Evolutionary conservation across 2,329 filamentous ascomycete species (phyloP).

Genomic region (Cladosporium phlei): DNA sequence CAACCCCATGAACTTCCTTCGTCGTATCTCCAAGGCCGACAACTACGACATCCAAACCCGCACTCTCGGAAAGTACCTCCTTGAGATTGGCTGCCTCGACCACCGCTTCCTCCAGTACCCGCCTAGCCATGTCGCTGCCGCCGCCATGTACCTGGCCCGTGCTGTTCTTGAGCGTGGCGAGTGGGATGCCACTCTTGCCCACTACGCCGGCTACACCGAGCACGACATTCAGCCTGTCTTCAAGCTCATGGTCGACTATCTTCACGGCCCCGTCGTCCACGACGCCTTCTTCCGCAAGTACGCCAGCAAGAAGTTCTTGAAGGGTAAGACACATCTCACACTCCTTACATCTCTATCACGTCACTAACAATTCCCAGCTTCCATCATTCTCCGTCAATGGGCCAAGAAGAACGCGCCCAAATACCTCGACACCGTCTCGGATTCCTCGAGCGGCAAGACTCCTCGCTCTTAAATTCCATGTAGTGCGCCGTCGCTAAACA

Average conservation of each 20-base stretch:
- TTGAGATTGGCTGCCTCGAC: conserved; percentile 94
- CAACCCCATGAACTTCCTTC: conserved; percentile 99
- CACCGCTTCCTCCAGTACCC: conserved; percentile 88
- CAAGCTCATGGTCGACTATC: conserved; percentile 92
- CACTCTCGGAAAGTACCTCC: conserved; percentile 93
- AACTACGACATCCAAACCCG: conserved; percentile 98
- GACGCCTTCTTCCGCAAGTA: conserved; percentile 99
- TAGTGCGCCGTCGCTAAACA: conserved; percentile 11
- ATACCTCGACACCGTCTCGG: conserved; percentile 29
- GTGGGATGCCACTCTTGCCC: conserved; percentile 83
- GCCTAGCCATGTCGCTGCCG: conserved; percentile 85
- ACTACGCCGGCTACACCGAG: conserved; percentile 91
- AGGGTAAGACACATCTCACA: conserved; percentile 60
- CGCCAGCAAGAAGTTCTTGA: conserved; percentile 97
- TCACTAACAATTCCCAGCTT: conserved; percentile 54
- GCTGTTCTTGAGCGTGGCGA: conserved; percentile 83
- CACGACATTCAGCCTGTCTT: conserved; percentile 90
- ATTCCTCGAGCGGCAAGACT: conserved; percentile 28
- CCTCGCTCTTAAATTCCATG: conserved; percentile 25
- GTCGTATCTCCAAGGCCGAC: conserved; percentile 97
- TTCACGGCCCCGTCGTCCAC: conserved; percentile 81
- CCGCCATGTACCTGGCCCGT: conserved; percentile 90
- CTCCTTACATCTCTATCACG: conserved; percentile 14
- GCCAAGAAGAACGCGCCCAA: conserved; percentile 56
- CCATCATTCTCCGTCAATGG: conserved; percentile 87